Evolutionary conservation across 805 yeast genomes (phyloP).

Genomic region (Candida sphagnicola): DNA sequence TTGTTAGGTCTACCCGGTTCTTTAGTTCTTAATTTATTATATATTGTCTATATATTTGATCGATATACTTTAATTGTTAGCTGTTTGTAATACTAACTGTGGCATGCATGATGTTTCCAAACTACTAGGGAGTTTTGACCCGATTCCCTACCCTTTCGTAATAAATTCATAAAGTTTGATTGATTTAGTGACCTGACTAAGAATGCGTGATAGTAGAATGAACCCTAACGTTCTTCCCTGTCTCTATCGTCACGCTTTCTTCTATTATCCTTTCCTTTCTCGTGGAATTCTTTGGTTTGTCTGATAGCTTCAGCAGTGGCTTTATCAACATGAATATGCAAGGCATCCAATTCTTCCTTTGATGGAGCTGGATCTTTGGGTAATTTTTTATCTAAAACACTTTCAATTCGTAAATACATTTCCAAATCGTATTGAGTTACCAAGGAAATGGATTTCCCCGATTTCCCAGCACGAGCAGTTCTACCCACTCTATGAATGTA

Average conservation of each 20-base stretch:
- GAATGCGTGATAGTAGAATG: not conserved
- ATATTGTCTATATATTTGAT: not conserved
- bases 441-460: conserved; percentile 81
- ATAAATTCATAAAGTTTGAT: not conserved
- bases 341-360: conserved; percentile 67
- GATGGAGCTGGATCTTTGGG: conserved; percentile 78
- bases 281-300: conserved; percentile 66
- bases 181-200: not conserved
- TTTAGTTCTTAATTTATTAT: not conserved
- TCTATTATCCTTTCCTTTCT: conserved; percentile 27
- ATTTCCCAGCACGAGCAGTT: conserved; percentile 91
- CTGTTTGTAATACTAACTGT: not conserved
- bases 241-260: conserved; percentile 30
- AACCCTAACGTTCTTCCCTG: conserved; percentile 25
- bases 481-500: conserved; percentile 90
- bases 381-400: conserved; percentile 75
- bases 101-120: not conserved
- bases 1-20: not conserved
- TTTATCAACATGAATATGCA: conserved; percentile 84
- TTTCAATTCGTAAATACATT: conserved; percentile 81
- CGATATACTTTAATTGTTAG: not conserved
- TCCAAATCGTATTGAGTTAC: conserved; percentile 96
- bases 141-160: too few species aligned
- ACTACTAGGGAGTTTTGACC: too few species aligned
- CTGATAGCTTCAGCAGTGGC: conserved; percentile 88